Percentiles rank a stretch among this genome's conserved stretches.
phyloP scores from a whole-genome alignment of 495 filamentous ascomycete genomes.

The Trichoderma virens region DNA sequence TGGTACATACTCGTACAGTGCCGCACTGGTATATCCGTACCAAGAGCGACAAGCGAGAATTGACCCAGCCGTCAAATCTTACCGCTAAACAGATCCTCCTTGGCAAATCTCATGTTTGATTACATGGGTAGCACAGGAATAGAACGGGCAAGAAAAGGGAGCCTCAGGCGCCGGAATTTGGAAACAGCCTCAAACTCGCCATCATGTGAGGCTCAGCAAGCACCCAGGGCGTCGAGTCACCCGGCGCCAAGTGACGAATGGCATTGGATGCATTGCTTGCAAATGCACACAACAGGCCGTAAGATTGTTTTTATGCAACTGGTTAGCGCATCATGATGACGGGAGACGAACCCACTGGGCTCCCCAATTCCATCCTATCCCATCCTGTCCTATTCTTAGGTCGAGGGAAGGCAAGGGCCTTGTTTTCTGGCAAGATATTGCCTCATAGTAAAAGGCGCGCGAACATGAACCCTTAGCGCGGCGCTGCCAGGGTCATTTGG shows the following conservation, averaged over 20 bases:
- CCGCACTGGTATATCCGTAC: too few species aligned
- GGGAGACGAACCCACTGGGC: not conserved
- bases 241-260: not conserved
- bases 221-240: not conserved
- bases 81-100: not conserved
- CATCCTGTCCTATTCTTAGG: not conserved
- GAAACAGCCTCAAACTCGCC: not conserved
- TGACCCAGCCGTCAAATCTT: not conserved
- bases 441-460: slow-evolving; percentile 2
- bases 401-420: not conserved
- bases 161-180: not conserved
- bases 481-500: not conserved
- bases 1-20: too few species aligned
- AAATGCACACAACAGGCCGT: too few species aligned
- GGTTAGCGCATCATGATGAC: not conserved
- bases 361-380: not conserved
- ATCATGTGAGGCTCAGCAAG: not conserved
- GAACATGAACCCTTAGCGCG: not conserved
- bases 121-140: not conserved
- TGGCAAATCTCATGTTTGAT: not conserved
- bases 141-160: not conserved
- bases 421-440: not conserved
- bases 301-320: not conserved
- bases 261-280: not conserved
- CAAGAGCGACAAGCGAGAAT: not conserved